These are phyloP conservation scores for Monosporascus sp. DNA, from an alignment of 2,329 filamentous ascomycete species.

Conservation along the genomic window DNA sequence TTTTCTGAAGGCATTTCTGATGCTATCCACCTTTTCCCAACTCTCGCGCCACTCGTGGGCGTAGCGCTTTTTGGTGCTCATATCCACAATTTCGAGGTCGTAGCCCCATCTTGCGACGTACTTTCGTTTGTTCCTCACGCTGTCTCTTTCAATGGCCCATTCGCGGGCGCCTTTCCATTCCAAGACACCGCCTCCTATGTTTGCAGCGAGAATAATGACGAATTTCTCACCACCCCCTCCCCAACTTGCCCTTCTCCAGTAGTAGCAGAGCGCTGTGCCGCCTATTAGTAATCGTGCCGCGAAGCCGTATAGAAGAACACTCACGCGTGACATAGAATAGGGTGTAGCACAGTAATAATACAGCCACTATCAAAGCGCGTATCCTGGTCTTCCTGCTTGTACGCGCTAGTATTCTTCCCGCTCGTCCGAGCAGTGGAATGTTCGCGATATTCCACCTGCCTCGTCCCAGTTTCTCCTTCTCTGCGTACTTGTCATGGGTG, in stretches of 20 bases:
- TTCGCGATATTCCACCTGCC: constrained; percentile 49
- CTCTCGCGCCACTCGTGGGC: constrained; percentile 98
- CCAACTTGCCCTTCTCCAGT: constrained; percentile 66
- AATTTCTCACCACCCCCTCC: constrained; percentile 85
- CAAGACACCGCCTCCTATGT: constrained; percentile 95
- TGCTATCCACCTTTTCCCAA: constrained; percentile 97
- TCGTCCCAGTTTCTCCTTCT: constrained; percentile 71
- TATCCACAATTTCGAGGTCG: constrained; percentile 91
- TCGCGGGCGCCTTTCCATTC: constrained; percentile 97
- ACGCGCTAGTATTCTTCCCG: constrained; percentile 40
- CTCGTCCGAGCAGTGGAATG: constrained; percentile 40
- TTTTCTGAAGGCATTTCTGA: constrained; percentile 82
- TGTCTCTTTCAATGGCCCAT: constrained; percentile 97
- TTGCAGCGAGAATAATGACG: constrained; percentile 89
- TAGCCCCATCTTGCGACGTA: constrained; percentile 90
- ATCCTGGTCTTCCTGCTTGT: constrained; percentile 63
- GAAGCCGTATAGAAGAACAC: constrained; percentile 30
- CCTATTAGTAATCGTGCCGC: constrained; percentile 18
- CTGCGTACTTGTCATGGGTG: constrained; percentile 48
- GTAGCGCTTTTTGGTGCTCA: constrained; percentile 98
- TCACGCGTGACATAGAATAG: constrained; percentile 70
- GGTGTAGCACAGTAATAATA: constrained; percentile 56
- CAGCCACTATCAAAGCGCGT: constrained; percentile 52
- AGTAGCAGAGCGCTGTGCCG: constrained; percentile 44
- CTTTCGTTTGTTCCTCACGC: constrained; percentile 87